phyloP scores from a whole-genome alignment of 2,329 filamentous ascomycete species.

The Fusarium nisikadoi region DNA sequence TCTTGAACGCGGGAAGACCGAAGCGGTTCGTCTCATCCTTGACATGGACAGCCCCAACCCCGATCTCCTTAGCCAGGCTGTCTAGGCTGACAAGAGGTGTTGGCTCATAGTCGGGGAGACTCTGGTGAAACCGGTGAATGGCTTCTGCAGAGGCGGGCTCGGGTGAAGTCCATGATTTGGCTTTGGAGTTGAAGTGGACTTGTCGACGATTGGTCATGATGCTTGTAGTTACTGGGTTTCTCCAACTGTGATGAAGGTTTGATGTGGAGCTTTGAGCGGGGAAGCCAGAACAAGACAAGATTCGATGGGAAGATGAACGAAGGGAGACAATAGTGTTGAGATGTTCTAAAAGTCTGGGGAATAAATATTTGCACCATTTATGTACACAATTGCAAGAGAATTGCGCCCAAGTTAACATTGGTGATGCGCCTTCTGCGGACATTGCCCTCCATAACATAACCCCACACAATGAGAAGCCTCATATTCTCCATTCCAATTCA shows the following conservation, averaged over 20 bases:
- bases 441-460: neutral
- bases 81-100: slow-evolving; percentile 66
- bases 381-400: neutral
- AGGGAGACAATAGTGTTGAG: fast-evolving
- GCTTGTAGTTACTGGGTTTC: neutral
- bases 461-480: neutral
- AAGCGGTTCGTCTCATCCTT: slow-evolving; percentile 79
- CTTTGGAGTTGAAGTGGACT: slow-evolving; percentile 41
- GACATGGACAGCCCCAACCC: slow-evolving; percentile 67
- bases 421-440: slow-evolving; percentile 37
- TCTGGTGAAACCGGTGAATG: slow-evolving; percentile 63
- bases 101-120: slow-evolving; percentile 64
- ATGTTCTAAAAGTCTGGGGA: too few relatives aligned
- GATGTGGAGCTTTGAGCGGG: too few relatives aligned
- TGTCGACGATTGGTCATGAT: slow-evolving; percentile 39
- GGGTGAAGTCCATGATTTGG: slow-evolving; percentile 26
- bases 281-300: neutral
- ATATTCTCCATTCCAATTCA: neutral
- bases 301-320: neutral
- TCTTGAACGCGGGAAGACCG: slow-evolving; percentile 80
- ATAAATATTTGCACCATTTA: neutral
- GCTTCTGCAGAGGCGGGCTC: slow-evolving; percentile 10
- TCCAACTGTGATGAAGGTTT: neutral
- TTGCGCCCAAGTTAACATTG: slow-evolving; percentile 4
- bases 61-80: slow-evolving; percentile 65